Base-by-base conservation (phyloP, 768 basidiomycete species). In the Tephrocybe sp. region DNA sequence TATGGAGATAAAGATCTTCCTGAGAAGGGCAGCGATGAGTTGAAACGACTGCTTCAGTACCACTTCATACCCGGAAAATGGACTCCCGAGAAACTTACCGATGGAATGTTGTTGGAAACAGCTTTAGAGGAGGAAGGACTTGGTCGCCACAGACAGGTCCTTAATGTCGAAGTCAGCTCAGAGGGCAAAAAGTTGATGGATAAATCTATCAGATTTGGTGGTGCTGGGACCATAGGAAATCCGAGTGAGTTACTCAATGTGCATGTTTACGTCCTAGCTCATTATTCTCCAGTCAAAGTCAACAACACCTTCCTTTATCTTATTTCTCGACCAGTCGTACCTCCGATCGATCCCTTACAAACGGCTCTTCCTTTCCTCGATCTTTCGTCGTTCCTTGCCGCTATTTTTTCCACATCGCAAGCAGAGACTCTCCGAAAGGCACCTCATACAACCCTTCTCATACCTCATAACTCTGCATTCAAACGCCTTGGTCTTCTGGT, bases 401-500 rank as follows among this genome's bases (percentile, higher is more conserved):
- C 92, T 6, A 73, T 93, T 22, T 94, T 92, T 65, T 91, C 96
- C 2, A 87, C 92, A 10, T 82, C 81, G 10, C 79, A 98, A 42
- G 89, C 91, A 8, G 83, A 89, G 30, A 74, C 69, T 17, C 69
- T 92, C 51, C 77, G 82, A 62, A 73, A 62, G 17, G 79, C 78
- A 19, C 85, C 89, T 4, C 81, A 80, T 7, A 85, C 87, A 0
- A 87, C 94, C 2, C 79, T 93, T 51, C 79, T 99, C 35, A 84
- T 97, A 31, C 97, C 97, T 8, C 84, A 80, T 39, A 99, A 99
- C 62, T 65, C 71, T n/a, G 97, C 93, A 0, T 99, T 97, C 72
- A 80, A 84, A 54, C 79, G 84, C 7, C 79, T 98, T 5, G 97
- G 97, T 5, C 61, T 76, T 47, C 79, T 99, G 39, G 87, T 92